These are phyloP conservation scores for Fusarium coffeatum DNA, from an alignment of 2,329 filamentous ascomycete genomes.

Conservation along the genomic window DNA sequence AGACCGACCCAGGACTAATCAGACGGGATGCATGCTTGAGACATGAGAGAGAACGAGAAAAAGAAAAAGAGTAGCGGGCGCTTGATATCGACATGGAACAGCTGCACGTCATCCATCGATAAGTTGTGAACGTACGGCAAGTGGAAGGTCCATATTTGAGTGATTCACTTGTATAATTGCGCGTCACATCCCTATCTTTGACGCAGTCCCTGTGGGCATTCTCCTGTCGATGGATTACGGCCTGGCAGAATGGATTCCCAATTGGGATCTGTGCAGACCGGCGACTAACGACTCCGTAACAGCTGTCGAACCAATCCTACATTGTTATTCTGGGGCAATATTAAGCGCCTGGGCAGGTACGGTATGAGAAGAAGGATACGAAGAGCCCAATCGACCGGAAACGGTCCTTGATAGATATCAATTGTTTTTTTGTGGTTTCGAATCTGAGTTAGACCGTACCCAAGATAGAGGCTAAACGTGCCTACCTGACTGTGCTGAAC, in stretches of 20 bases:
- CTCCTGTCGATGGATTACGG: conserved; percentile 1
- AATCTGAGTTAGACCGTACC: conserved; percentile 17
- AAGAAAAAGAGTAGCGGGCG: conserved; percentile 16
- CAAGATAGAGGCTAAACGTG: conserved; percentile 19
- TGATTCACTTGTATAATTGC: conserved; percentile 21
- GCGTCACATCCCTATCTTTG: conserved; percentile 18
- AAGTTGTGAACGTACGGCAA: conserved; percentile 17
- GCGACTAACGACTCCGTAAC: conserved; percentile 34
- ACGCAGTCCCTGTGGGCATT: conserved; percentile 27
- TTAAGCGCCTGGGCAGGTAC: conserved; percentile 42
- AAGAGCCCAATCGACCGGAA: conserved; percentile 27
- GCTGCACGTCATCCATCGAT: conserved; percentile 37
- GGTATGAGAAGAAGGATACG: conserved; percentile 1
- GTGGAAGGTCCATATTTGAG: conserved; percentile 31
- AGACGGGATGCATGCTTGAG: neutral
- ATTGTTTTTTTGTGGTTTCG: conserved; percentile 16
- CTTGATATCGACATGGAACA: conserved; percentile 32
- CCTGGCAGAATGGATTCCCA: conserved; percentile 34
- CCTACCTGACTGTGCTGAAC: neutral
- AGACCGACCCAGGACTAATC: conserved; percentile 16
- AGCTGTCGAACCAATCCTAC: conserved; percentile 43
- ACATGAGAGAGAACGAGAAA: conserved; percentile 13
- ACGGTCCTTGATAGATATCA: conserved; percentile 23
- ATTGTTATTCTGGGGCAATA: conserved; percentile 38
- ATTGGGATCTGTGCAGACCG: conserved; percentile 44